Evolutionary conservation across 345 rosid genomes (phyloP), one percentile per base, ranked within the genome.

Genomic region (Aurinia saxatilis): DNA sequence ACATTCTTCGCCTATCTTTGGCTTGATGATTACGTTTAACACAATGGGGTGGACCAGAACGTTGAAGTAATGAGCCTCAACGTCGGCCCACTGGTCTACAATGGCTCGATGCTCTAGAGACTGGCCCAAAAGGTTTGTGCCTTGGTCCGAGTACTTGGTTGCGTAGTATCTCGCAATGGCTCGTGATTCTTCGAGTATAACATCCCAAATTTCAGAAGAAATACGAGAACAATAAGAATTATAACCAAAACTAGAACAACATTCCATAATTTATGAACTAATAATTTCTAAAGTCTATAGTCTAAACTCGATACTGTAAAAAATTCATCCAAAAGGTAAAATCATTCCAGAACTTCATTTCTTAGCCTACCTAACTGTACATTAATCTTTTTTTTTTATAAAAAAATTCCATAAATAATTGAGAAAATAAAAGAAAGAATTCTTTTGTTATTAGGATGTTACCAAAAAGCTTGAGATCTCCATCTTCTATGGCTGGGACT

Each of bases 21-120:
- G 96, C 35, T 81, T 56, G 33, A 91, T 44, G 38, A 88, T 31
- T 1, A 81, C 63, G 57, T 86, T 84, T 35, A 86, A 23, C 49
- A 80, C 90, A n/a, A 86, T 25, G 14, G 70, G 84, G 50, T 73
- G 80, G 5, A 75, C 82, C 54, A 78, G 57, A 30, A 76, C 82
- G 40, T 88, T 84, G 79, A 91, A 88, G 52, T 80, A 82, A 70
- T 91, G 92, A 4, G 87, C 80, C 69, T 91, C 98, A 5, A 88
- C 87, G 65, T 91, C 92, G 1, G 86, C 67, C 98, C 98, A 91
- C 63, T 91, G 96, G 33, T 91, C 96, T 23, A 86, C 91, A 23
- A 72, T 5, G 9, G 98, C 92, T 60, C 53, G 73, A 60, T 88
- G 96, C 70, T 86, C 96, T 50, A 79, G 39, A 0, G 81, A 79